phyloP scores from a whole-genome alignment of 805 yeast species.

The Torulaspora franciscae region DNA sequence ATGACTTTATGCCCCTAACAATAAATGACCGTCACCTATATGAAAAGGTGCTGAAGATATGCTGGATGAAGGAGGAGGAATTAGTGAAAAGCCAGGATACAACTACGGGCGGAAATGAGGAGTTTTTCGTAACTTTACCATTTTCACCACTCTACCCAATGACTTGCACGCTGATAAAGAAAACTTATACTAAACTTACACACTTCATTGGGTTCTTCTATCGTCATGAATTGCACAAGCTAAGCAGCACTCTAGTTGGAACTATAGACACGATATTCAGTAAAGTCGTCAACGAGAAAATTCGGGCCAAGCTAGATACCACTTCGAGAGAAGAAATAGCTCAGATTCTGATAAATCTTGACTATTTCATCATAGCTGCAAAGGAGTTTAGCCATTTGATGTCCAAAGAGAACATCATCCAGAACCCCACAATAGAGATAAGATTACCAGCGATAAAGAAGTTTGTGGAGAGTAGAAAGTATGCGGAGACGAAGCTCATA shows the following conservation, averaged over 20 bases:
- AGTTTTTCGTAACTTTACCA: slow-evolving; percentile 66
- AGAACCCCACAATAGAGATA: slow-evolving; percentile 40
- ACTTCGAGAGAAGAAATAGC: slow-evolving; percentile 85
- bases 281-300: slow-evolving; percentile 59
- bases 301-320: slow-evolving; percentile 56
- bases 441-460: slow-evolving; percentile 49
- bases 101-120: slow-evolving; percentile 19
- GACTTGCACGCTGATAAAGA: slow-evolving; percentile 70
- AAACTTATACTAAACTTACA: slow-evolving; percentile 58
- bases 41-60: slow-evolving; percentile 54
- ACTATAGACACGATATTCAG: slow-evolving; percentile 67
- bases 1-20: slow-evolving; percentile 83
- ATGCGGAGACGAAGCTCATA: slow-evolving; percentile 77
- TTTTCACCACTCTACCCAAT: slow-evolving; percentile 86
- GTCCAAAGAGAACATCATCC: slow-evolving; percentile 36
- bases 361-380: slow-evolving; percentile 75
- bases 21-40: slow-evolving; percentile 57
- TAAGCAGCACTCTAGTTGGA: slow-evolving; percentile 54
- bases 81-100: slow-evolving; percentile 14
- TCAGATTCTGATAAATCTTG: slow-evolving; percentile 82
- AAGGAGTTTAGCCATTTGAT: slow-evolving; percentile 50
- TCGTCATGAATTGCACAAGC: slow-evolving; percentile 54
- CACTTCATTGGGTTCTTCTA: slow-evolving; percentile 61
- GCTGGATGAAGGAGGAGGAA: slow-evolving; percentile 63
- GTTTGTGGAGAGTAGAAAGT: slow-evolving; percentile 55